A percentile compares a stretch with the other conserved stretches of the same genome.
Evolutionary conservation across 805 yeast genomes (phyloP).

Genomic region (Blastobotrys attinorum): DNA sequence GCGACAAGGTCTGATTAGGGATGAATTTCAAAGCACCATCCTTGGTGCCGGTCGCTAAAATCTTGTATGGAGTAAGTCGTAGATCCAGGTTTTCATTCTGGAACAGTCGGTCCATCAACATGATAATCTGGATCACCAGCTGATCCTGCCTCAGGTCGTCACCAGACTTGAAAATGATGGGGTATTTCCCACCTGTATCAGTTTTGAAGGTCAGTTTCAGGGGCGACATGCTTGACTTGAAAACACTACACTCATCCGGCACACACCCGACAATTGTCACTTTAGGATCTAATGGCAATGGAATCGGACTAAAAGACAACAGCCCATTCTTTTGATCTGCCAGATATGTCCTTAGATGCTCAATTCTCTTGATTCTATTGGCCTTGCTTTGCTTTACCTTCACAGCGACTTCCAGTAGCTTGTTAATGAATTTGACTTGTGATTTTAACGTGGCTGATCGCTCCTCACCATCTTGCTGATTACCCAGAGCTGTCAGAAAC

Average conservation of each 20-base stretch:
- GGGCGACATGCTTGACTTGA: conserved; percentile 87
- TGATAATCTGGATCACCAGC: conserved; percentile 86
- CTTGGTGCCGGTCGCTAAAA: conserved; percentile 79
- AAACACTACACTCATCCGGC: conserved; percentile 75
- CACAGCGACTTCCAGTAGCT: conserved; percentile 56
- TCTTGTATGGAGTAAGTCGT: conserved; percentile 78
- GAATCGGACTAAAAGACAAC: conserved; percentile 43
- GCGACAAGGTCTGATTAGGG: conserved; percentile 85
- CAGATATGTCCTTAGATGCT: conserved; percentile 52
- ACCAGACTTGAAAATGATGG: conserved; percentile 90
- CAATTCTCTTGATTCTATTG: conserved; percentile 67
- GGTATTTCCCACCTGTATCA: conserved; percentile 42
- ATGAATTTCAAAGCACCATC: conserved; percentile 93
- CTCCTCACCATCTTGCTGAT: conserved; percentile 25
- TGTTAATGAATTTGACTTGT: conserved; percentile 64
- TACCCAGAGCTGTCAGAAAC: conserved; percentile 34
- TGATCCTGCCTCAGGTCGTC: conserved; percentile 97
- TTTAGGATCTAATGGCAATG: conserved; percentile 79
- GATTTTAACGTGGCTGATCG: conserved; percentile 33
- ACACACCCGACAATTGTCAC: conserved; percentile 64
- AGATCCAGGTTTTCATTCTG: conserved; percentile 87
- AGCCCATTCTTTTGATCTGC: conserved; percentile 39
- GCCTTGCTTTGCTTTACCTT: conserved; percentile 62
- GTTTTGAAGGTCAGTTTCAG: conserved; percentile 73
- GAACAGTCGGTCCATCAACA: conserved; percentile 80